Percentiles rank a stretch among this genome's conserved stretches.
These are phyloP conservation scores for Zymoseptoria tritici DNA, from an alignment of 2,329 filamentous ascomycete genomes.

Conservation along the genomic window DNA sequence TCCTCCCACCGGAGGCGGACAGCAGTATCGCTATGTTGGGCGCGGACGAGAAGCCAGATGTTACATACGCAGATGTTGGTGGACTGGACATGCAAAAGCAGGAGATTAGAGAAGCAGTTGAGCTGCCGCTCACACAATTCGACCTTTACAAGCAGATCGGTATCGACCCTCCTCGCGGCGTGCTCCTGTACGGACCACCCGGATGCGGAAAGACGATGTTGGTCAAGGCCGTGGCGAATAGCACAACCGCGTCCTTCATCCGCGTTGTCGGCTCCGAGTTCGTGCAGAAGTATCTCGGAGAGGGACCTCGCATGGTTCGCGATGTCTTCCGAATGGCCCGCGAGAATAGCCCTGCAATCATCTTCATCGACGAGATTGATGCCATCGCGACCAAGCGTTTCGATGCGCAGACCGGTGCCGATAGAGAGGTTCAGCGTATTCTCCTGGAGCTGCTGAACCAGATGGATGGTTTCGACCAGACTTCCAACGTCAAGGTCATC, in stretches of 20 bases:
- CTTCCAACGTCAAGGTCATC: slow-evolving; percentile 98
- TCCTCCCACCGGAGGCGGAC: slow-evolving; percentile 96
- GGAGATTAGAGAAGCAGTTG: slow-evolving; percentile 95
- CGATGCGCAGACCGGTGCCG: slow-evolving; percentile 94
- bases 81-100: slow-evolving; percentile 99
- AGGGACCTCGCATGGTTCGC: slow-evolving; percentile 96
- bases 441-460: slow-evolving; percentile 95
- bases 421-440: slow-evolving; percentile 97
- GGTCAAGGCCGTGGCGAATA: slow-evolving; percentile 97
- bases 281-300: slow-evolving; percentile 96
- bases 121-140: slow-evolving; percentile 93
- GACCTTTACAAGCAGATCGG: slow-evolving; percentile 99
- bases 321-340: slow-evolving; percentile 99
- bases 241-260: slow-evolving; percentile 96
- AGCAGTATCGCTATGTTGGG: slow-evolving; percentile 98
- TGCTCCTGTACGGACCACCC: slow-evolving; percentile 89
- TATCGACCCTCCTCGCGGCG: slow-evolving; percentile 94
- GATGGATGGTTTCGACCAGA: slow-evolving; percentile 99
- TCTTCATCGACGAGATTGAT: slow-evolving; percentile 99
- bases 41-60: slow-evolving; percentile 92
- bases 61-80: slow-evolving; percentile 96
- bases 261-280: slow-evolving; percentile 97
- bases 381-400: slow-evolving; percentile 99
- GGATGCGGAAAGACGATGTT: slow-evolving; percentile 96
- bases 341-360: slow-evolving; percentile 96